Conservation (phyloP, 192 early-diverging fungal species). For the Irineochytrium annulatum region DNA sequence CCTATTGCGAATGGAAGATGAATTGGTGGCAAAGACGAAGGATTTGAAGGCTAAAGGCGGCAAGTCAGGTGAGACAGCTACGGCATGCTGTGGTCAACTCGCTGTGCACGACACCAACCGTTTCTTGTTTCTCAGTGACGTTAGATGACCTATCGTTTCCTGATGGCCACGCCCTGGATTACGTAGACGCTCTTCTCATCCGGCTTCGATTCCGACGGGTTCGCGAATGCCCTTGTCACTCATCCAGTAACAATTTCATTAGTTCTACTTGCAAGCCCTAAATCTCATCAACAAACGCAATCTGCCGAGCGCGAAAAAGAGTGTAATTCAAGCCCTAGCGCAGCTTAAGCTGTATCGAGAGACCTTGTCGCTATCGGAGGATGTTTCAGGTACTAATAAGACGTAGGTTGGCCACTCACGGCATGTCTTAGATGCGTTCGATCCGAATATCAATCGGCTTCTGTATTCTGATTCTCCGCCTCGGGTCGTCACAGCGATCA, state of each 20-base stretch:
- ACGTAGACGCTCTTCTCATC: constrained; percentile 11
- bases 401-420: neutral
- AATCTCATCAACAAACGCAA: constrained; percentile 4
- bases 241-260: neutral
- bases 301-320: constrained; percentile 20
- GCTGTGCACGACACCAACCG: neutral
- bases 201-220: constrained; percentile 10
- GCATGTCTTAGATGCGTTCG: constrained; percentile 9
- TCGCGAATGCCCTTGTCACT: neutral
- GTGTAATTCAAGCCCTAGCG: constrained; percentile 3
- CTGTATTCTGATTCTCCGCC: constrained; percentile 16
- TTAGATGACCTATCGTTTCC: constrained; percentile 12
- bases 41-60: neutral
- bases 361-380: neutral
- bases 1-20: constrained; percentile 6
- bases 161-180: neutral
- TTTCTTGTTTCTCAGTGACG: neutral
- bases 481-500: constrained; percentile 1
- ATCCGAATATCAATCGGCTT: constrained; percentile 9
- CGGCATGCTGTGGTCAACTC: neutral
- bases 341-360: constrained; percentile 9
- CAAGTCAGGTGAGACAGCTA: neutral
- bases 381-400: constrained; percentile 9
- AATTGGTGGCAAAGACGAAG: neutral
- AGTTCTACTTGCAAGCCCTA: constrained; percentile 4